Conservation (phyloP, 805 yeast genomes). For the Starmerella gropengiesseri region DNA sequence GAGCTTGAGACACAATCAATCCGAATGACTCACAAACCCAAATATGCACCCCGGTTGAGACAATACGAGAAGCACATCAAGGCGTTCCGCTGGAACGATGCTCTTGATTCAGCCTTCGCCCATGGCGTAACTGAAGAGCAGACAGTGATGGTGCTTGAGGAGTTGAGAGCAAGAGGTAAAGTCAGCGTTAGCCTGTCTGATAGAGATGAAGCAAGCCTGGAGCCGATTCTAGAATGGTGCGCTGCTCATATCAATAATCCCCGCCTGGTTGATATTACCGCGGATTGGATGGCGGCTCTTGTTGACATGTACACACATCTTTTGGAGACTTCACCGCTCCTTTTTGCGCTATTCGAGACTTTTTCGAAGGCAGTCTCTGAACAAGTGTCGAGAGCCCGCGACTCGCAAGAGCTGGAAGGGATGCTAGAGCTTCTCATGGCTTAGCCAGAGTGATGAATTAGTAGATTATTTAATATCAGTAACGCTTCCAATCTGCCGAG, state of each 20-base stretch:
- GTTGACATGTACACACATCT: constrained; percentile 67
- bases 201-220: constrained; percentile 75
- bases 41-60: constrained; percentile 40
- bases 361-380: constrained; percentile 45
- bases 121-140: constrained; percentile 71
- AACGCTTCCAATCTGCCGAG: background rate
- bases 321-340: constrained; percentile 61
- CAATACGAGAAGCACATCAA: constrained; percentile 75
- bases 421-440: constrained; percentile 76
- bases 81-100: constrained; percentile 86
- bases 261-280: constrained; percentile 49
- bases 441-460: constrained; percentile 12
- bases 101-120: constrained; percentile 74
- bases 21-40: constrained; percentile 37
- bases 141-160: constrained; percentile 73
- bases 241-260: constrained; percentile 66
- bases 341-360: constrained; percentile 58
- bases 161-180: constrained; percentile 80
- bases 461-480: background rate
- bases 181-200: constrained; percentile 67
- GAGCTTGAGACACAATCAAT: constrained; percentile 67
- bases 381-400: constrained; percentile 71
- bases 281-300: constrained; percentile 58
- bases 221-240: constrained; percentile 81
- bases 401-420: constrained; percentile 82